These are phyloP conservation scores for Lipomyces japonicus DNA, from an alignment of 805 yeast genomes.

Conservation along the genomic window DNA sequence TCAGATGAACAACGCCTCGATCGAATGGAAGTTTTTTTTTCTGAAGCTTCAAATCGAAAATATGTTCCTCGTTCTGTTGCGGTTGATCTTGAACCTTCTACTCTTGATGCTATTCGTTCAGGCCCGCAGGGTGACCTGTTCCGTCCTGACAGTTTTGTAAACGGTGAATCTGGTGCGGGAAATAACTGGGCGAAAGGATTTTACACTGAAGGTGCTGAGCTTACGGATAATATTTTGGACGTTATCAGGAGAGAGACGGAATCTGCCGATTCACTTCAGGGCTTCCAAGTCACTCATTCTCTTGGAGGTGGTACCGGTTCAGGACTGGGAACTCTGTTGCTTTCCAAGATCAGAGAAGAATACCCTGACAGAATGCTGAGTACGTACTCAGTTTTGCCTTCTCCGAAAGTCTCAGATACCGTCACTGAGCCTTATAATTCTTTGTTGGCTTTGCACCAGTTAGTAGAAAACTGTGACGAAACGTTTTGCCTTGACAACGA, in stretches of 20 bases:
- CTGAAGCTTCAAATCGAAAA: slow-evolving; percentile 80
- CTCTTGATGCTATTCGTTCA: slow-evolving; percentile 77
- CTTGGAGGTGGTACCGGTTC: slow-evolving; percentile 94
- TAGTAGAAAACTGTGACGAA: slow-evolving; percentile 86
- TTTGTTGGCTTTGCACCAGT: slow-evolving; percentile 82
- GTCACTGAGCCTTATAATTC: slow-evolving; percentile 96
- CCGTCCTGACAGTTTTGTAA: slow-evolving; percentile 87
- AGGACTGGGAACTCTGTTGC: slow-evolving; percentile 88
- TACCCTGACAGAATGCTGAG: slow-evolving; percentile 96
- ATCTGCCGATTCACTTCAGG: slow-evolving; percentile 87
- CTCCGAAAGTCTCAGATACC: slow-evolving; percentile 86
- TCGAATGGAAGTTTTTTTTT: slow-evolving; percentile 77
- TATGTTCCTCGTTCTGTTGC: slow-evolving; percentile 92
- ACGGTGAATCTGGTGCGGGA: slow-evolving; percentile 90
- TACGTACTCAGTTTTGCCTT: slow-evolving; percentile 88
- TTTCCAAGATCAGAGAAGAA: slow-evolving; percentile 84
- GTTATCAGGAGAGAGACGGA: slow-evolving; percentile 92
- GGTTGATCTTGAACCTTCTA: slow-evolving; percentile 92
- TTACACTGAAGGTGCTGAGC: slow-evolving; percentile 94
- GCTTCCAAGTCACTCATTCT: slow-evolving; percentile 84
- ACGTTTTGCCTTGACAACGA: slow-evolving; percentile 95
- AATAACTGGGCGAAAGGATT: slow-evolving; percentile 97
- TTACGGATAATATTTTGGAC: slow-evolving; percentile 84
- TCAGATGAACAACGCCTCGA: slow-evolving; percentile 38
- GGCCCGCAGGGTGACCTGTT: slow-evolving; percentile 80